These are phyloP conservation scores for Luffa acutangula DNA, from an alignment of 306 rosid genomes.

Conservation along the genomic window DNA sequence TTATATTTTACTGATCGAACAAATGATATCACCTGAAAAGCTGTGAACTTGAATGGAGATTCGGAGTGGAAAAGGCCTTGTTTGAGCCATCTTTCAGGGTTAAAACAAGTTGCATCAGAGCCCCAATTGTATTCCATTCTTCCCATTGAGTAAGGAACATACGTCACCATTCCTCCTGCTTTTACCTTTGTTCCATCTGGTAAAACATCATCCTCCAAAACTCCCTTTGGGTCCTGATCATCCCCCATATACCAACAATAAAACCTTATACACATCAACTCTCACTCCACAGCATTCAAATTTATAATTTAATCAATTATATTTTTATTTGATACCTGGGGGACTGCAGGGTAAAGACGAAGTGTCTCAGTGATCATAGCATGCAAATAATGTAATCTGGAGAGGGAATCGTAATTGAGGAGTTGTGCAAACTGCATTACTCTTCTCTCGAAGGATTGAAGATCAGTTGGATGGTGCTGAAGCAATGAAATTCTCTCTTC, in stretches of 20 bases:
- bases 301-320: too few species aligned
- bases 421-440: constrained; percentile 43
- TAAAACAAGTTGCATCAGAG: constrained; percentile 59
- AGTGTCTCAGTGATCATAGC: constrained; percentile 90
- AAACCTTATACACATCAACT: background rate
- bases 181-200: constrained; percentile 86
- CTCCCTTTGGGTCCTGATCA: constrained; percentile 74
- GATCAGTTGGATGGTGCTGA: constrained; percentile 35
- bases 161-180: constrained; percentile 98
- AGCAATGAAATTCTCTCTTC: constrained; percentile 39
- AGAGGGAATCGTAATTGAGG: constrained; percentile 60
- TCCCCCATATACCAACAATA: background rate
- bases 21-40: constrained; percentile 56
- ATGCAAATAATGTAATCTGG: constrained; percentile 54
- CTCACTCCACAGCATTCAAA: too few species aligned
- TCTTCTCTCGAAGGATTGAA: constrained; percentile 48
- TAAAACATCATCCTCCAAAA: constrained; percentile 71
- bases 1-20: background rate
- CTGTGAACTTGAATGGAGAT: constrained; percentile 88
- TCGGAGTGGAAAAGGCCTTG: constrained; percentile 55
- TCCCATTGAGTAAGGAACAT: constrained; percentile 95
- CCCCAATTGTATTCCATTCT: constrained; percentile 97
- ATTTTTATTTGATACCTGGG: constrained; percentile 42
- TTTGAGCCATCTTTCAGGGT: constrained; percentile 80
- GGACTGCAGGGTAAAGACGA: constrained; percentile 86